Evolutionary conservation across 495 filamentous ascomycete genomes (phyloP).

Genomic region (Hyaloscypha variabilis): DNA sequence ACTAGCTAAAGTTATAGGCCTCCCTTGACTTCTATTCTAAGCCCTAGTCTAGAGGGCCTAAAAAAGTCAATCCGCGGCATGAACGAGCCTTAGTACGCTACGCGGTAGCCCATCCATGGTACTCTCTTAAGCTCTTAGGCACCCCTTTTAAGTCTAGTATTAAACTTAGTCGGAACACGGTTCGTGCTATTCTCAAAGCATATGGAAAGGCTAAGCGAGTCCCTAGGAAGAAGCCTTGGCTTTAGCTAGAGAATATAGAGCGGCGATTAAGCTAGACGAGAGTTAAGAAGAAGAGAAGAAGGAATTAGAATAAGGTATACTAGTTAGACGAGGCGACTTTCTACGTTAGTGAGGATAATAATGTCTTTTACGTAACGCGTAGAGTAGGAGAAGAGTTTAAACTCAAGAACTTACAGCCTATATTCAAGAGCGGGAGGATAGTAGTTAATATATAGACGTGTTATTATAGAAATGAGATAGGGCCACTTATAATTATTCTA

Average conservation of each 20-base stretch:
- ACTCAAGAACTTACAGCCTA: conserved; percentile 15
- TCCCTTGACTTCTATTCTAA: not conserved
- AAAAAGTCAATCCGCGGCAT: not conserved
- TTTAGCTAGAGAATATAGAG: conserved; percentile 2
- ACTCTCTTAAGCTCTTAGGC: not conserved
- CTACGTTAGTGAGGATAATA: conserved; percentile 5
- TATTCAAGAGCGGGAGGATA: conserved; percentile 14
- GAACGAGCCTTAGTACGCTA: conserved; percentile 13
- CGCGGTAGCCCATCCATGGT: conserved; percentile 39
- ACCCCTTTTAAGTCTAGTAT: conserved; percentile 13
- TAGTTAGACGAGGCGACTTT: conserved; percentile 20
- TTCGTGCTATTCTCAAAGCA: conserved; percentile 10
- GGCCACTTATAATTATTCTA: conserved; percentile 10
- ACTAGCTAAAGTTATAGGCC: not conserved
- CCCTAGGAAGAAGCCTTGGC: conserved; percentile 18
- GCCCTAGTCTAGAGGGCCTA: not conserved
- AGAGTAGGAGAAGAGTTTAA: conserved; percentile 3
- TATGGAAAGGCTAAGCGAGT: conserved; percentile 15
- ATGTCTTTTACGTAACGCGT: conserved; percentile 11
- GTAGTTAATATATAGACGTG: conserved; percentile 1
- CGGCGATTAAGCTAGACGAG: not conserved
- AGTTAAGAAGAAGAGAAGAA: conserved; percentile 2
- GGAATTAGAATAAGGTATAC: conserved; percentile 8
- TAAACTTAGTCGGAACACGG: conserved; percentile 4
- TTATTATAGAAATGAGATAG: conserved; percentile 17